Evolutionary conservation across 768 basidiomycete species (phyloP), one percentile per base, ranked within the genome.

Genomic region (Xerocomus spinulosus): DNA sequence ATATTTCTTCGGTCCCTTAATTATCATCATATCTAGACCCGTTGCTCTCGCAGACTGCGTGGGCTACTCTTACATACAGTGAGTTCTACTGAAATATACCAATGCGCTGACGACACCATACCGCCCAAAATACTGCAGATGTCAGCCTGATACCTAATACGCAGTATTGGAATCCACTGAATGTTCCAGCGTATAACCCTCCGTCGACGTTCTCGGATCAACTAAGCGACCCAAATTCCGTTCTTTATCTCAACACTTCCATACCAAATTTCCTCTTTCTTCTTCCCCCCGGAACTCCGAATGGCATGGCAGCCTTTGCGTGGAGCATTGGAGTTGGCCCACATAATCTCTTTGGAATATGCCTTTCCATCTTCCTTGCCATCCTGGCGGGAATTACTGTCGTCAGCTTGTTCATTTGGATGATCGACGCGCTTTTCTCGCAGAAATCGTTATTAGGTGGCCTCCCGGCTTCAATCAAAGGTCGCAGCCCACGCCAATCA

Each of bases 11-110:
- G 34, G 45, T 57, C 17, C 48, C 52, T 59, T 61, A 42, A 55
- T 53, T 29, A 21, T 51, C 33, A 34, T n/a, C 30, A 6, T 62
- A 34, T 17, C 30, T 62, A 94, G 93, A 97, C 68, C 94, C 95
- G n/a, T 72, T 97, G 33, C 73, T 96, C 38, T 80, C 85, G 9
- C 85, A 90, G 60, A 85, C 88, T 7, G 83, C 92, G 1, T 98
- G 95, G 95, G 80, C 94, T 14, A 87, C 82, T 12, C 73, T 91
- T 43, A 69, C 78, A 40, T 89, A 83, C 64, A 91, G 87, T 86
- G 57, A 64, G 76, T 58, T 9, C 33, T 35, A 18, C 45, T 42
- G 17, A n/a, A 42, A 44, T 35, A 60, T 59, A 29, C 33, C 12
- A n/a, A 23, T 43, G 12, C 18, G n/a, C 39, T 51, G 20, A 49